Percentiles rank a stretch among this genome's conserved stretches.
These are phyloP conservation scores for Ehretia macrophylla DNA, from an alignment of 257 asterid species.

Conservation along the genomic window DNA sequence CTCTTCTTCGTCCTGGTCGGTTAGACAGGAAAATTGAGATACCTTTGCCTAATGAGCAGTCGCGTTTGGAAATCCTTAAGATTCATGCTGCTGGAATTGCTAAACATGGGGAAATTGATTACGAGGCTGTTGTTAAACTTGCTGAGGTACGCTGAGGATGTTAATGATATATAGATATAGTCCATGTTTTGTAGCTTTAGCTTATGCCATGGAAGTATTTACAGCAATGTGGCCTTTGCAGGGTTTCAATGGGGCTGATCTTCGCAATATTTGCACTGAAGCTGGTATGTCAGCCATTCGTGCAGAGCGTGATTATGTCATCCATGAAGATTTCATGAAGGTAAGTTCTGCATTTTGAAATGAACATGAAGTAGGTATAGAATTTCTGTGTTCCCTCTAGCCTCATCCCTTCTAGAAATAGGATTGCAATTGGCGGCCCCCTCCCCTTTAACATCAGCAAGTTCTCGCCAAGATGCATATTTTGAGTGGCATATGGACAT, in stretches of 20 bases:
- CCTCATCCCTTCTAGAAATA: background rate
- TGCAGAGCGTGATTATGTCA: slow-evolving; percentile 92
- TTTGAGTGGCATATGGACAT: too few species aligned
- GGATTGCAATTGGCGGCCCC: background rate
- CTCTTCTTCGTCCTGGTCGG: slow-evolving; percentile 97
- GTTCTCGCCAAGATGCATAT: too few species aligned
- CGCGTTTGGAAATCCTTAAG: slow-evolving; percentile 88
- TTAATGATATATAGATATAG: too few species aligned
- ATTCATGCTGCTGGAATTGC: slow-evolving; percentile 95
- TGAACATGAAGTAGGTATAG: background rate
- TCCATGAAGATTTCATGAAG: slow-evolving; percentile 99
- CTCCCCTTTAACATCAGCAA: too few species aligned
- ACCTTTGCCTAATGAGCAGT: slow-evolving; percentile 92
- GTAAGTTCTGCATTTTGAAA: slow-evolving; percentile 22
- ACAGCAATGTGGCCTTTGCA: slow-evolving; percentile 21
- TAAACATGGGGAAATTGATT: slow-evolving; percentile 96
- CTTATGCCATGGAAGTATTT: background rate
- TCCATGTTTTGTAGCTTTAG: background rate
- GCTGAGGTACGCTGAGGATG: slow-evolving; percentile 65
- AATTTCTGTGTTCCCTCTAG: background rate
- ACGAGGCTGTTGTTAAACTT: slow-evolving; percentile 89
- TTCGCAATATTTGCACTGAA: slow-evolving; percentile 93
- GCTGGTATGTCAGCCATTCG: slow-evolving; percentile 97
- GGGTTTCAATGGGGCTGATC: slow-evolving; percentile 98
- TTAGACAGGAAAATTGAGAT: slow-evolving; percentile 93